Conservation (phyloP, 352 stramenopile genomes). For the Nothophytophthora sp. region DNA sequence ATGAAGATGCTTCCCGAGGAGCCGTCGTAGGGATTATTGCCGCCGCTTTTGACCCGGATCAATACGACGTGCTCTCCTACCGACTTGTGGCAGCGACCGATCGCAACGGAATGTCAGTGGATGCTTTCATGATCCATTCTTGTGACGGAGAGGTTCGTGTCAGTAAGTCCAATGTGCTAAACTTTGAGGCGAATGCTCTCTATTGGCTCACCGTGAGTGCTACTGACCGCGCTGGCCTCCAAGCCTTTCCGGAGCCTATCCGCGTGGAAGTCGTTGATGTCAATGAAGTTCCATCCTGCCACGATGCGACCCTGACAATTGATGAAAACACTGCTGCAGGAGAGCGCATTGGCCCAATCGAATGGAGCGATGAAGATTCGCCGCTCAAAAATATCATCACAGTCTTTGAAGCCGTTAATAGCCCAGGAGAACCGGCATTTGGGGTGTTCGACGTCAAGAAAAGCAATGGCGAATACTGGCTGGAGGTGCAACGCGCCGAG, state of each 20-base stretch:
- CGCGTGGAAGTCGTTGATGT: slow-evolving; percentile 13
- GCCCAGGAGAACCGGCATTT: slow-evolving; percentile 6
- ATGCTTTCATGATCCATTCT: slow-evolving; percentile 56
- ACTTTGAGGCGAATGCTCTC: slow-evolving; percentile 33
- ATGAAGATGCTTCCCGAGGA: slow-evolving; percentile 39
- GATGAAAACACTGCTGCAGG: slow-evolving; percentile 32
- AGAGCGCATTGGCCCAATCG: slow-evolving; percentile 23
- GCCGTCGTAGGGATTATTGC: slow-evolving; percentile 30
- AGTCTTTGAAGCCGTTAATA: slow-evolving; percentile 41
- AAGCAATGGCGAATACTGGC: slow-evolving; percentile 10
- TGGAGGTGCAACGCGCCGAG: slow-evolving; percentile 6
- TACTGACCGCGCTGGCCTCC: slow-evolving; percentile 46
- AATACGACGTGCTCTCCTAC: slow-evolving; percentile 47
- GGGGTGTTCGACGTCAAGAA: slow-evolving; percentile 12
- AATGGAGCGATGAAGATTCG: slow-evolving; percentile 46
- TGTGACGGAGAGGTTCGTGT: slow-evolving; percentile 57
- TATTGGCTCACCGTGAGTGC: slow-evolving; percentile 41
- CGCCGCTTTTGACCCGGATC: slow-evolving; percentile 48
- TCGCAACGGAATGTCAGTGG: slow-evolving; percentile 26
- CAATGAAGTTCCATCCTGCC: slow-evolving; percentile 19
- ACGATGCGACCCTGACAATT: slow-evolving; percentile 8
- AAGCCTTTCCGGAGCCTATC: slow-evolving; percentile 10
- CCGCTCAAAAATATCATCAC: slow-evolving; percentile 40
- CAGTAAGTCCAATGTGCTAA: slow-evolving; percentile 21
- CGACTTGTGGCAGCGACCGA: slow-evolving; percentile 30